Percentiles rank a stretch among this genome's conserved stretches.
These are phyloP conservation scores for Ramalina intermedia DNA, from an alignment of 495 filamentous ascomycete species.

Conservation along the genomic window DNA sequence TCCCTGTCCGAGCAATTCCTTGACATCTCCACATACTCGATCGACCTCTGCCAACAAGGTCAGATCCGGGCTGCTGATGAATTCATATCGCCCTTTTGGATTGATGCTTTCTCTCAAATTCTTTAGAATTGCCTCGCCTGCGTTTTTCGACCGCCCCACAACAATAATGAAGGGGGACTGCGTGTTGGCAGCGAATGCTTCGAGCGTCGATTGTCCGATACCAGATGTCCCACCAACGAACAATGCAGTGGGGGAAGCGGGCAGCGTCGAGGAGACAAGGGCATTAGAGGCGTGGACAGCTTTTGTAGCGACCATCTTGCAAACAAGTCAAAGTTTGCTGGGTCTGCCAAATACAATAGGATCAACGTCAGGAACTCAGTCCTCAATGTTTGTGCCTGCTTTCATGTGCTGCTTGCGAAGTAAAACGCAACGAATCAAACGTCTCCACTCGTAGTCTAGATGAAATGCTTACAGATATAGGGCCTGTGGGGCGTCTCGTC, in stretches of 20 bases:
- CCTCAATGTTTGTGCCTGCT: no score
- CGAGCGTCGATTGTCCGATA: background rate
- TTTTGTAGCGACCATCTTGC: background rate
- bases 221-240: constrained; percentile 26
- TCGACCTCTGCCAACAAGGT: background rate
- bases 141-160: background rate
- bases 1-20: background rate
- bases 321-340: no score
- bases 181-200: background rate
- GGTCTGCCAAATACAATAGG: no score
- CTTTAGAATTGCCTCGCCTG: background rate
- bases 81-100: background rate
- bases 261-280: background rate
- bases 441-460: no score
- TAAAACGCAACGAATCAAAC: no score
- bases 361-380: no score
- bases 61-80: background rate
- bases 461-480: no score
- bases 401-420: no score
- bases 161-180: background rate
- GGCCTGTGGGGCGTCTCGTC: no score
- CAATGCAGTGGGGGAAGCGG: constrained; percentile 15
- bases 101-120: background rate
- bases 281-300: background rate
- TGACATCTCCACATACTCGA: background rate